These are phyloP conservation scores for Kodamaea fukazawae DNA, from an alignment of 805 yeast species.

Conservation along the genomic window DNA sequence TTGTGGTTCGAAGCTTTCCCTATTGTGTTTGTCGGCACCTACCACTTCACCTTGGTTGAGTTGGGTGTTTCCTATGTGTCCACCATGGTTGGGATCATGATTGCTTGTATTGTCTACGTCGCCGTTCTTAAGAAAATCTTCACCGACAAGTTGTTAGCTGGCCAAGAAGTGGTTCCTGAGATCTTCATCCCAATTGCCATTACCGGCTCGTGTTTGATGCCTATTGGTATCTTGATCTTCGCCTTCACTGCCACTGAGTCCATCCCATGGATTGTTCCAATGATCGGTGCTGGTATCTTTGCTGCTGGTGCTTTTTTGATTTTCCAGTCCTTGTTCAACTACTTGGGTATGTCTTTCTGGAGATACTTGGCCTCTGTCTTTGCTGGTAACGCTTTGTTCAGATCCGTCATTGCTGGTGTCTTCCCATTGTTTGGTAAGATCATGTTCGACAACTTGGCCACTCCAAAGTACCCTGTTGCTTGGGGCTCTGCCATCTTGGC, in stretches of 20 bases:
- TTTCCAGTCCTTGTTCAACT: slow-evolving; percentile 52
- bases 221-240: slow-evolving; percentile 19
- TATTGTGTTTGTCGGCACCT: slow-evolving; percentile 44
- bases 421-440: slow-evolving; percentile 64
- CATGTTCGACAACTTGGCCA: slow-evolving; percentile 52
- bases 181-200: slow-evolving; percentile 19
- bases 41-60: slow-evolving; percentile 47
- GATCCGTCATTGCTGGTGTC: slow-evolving; percentile 52
- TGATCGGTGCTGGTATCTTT: slow-evolving; percentile 19
- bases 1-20: slow-evolving; percentile 64
- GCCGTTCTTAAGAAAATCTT: slow-evolving; percentile 10
- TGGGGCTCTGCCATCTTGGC: slow-evolving; percentile 56
- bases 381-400: slow-evolving; percentile 52
- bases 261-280: slow-evolving; percentile 19
- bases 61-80: slow-evolving; percentile 48
- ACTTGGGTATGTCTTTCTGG: slow-evolving; percentile 47
- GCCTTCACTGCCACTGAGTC: slow-evolving; percentile 18
- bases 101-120: slow-evolving; percentile 12
- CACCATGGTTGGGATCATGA: slow-evolving; percentile 42
- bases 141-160: slow-evolving; percentile 12
- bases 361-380: slow-evolving; percentile 55
- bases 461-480: slow-evolving; percentile 51
- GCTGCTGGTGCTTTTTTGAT: slow-evolving; percentile 23
- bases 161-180: slow-evolving; percentile 15
- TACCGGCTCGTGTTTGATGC: slow-evolving; percentile 20